phyloP scores from a whole-genome alignment of 441 rosid species.

The Gossypium lobatum region DNA sequence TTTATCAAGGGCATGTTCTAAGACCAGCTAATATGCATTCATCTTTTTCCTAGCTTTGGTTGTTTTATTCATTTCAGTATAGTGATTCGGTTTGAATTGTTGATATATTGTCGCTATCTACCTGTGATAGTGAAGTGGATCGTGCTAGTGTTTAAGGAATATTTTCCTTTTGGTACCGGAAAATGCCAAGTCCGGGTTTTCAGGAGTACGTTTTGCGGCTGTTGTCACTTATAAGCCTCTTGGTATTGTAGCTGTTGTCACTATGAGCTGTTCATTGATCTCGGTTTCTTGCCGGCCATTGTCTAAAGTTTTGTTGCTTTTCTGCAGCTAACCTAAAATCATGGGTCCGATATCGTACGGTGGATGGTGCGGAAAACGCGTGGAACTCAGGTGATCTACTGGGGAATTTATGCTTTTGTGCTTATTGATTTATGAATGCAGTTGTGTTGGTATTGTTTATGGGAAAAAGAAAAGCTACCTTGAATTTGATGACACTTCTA shows the following conservation, averaged over 20 bases:
- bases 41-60: not conserved
- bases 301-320: conserved; percentile 8
- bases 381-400: conserved; percentile 28
- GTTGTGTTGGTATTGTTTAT: not conserved
- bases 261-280: conserved; percentile 13
- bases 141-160: no score
- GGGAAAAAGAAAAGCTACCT: conserved; percentile 6
- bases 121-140: no score
- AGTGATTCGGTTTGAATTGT: no score
- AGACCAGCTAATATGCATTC: not conserved
- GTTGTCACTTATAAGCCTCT: no score
- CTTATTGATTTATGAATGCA: conserved; percentile 21
- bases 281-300: not conserved
- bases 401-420: conserved; percentile 25
- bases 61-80: not conserved
- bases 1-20: not conserved
- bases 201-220: no score
- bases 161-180: no score
- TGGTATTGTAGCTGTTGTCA: not conserved
- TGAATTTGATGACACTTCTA: conserved; percentile 25
- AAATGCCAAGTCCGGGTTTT: no score
- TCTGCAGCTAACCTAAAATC: conserved; percentile 37
- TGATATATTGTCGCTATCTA: no score
- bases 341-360: conserved; percentile 15
- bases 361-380: conserved; percentile 4